Conservation (phyloP, 345 rosid species). For the Turnera subulata region DNA sequence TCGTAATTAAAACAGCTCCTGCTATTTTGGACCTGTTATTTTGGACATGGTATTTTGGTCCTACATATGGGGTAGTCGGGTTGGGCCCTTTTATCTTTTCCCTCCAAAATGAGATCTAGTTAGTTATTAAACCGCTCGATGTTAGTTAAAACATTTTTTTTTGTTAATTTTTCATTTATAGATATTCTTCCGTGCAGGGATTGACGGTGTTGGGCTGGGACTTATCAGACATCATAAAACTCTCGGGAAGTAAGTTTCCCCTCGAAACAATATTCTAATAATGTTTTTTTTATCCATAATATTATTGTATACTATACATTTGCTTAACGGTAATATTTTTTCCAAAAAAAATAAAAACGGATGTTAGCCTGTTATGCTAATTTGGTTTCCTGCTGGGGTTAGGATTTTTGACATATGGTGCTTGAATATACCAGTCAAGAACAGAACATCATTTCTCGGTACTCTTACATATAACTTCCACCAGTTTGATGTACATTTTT, state of each 20-base stretch:
- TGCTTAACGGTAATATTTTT: background rate
- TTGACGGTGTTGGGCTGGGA: conserved; percentile 67
- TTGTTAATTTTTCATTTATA: too few species aligned
- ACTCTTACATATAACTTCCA: background rate
- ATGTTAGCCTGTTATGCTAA: too few species aligned
- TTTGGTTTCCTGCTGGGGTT: background rate
- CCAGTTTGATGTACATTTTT: too few species aligned
- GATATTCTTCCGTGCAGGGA: conserved; percentile 24
- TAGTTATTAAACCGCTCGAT: too few species aligned
- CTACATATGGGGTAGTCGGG: too few species aligned
- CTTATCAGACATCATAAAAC: conserved; percentile 43
- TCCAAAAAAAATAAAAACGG: too few species aligned
- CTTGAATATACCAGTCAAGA: conserved; percentile 73
- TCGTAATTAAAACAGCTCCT: too few species aligned
- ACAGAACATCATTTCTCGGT: conserved; percentile 67
- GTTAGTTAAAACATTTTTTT: too few species aligned
- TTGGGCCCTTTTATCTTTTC: too few species aligned
- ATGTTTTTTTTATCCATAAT: background rate
- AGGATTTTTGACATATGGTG: conserved; percentile 74
- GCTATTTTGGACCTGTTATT: too few species aligned
- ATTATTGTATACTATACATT: background rate
- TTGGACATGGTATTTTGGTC: too few species aligned
- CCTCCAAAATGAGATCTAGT: too few species aligned
- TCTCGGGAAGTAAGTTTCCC: conserved; percentile 51
- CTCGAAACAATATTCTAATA: background rate